Evolutionary conservation across 2,329 filamentous ascomycete species (phyloP).

Genomic region (Aureobasidium zeae): DNA sequence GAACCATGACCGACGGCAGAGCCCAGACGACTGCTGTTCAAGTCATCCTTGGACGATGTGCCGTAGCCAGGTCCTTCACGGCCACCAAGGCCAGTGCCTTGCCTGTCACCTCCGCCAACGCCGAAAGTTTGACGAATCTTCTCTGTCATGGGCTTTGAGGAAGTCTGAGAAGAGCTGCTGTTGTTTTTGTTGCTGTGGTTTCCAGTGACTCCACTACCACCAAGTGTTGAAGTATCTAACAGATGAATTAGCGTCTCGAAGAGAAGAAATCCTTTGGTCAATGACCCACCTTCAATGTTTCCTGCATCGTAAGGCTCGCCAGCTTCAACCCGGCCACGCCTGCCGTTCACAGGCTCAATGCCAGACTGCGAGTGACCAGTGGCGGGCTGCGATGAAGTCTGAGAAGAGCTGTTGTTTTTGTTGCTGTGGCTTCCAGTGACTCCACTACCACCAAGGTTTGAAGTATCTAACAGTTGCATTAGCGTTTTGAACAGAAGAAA

Average conservation of each 20-base stretch:
- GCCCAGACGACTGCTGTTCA: not conserved
- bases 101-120: not conserved
- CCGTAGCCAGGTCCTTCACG: constrained; percentile 6
- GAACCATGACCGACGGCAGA: constrained; percentile 7
- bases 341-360: constrained; percentile 63
- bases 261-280: not conserved
- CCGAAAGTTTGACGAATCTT: constrained; percentile 8
- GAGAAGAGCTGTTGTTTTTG: not conserved
- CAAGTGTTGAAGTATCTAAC: constrained; percentile 1
- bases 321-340: constrained; percentile 54
- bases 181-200: not conserved
- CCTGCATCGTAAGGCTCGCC: constrained; percentile 72
- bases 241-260: not conserved
- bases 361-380: constrained; percentile 27
- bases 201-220: not conserved
- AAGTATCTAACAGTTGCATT: not conserved
- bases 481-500: not conserved
- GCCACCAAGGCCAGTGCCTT: not conserved
- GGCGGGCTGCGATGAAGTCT: not conserved
- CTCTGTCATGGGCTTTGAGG: constrained; percentile 1
- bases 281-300: constrained; percentile 51
- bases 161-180: not conserved
- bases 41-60: constrained; percentile 4
- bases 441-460: constrained; percentile 1
- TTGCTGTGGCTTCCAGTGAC: not conserved